Percentiles rank a stretch among this genome's conserved stretches.
Evolutionary conservation across 805 yeast genomes (phyloP).

Genomic region (Candida nitratophila): DNA sequence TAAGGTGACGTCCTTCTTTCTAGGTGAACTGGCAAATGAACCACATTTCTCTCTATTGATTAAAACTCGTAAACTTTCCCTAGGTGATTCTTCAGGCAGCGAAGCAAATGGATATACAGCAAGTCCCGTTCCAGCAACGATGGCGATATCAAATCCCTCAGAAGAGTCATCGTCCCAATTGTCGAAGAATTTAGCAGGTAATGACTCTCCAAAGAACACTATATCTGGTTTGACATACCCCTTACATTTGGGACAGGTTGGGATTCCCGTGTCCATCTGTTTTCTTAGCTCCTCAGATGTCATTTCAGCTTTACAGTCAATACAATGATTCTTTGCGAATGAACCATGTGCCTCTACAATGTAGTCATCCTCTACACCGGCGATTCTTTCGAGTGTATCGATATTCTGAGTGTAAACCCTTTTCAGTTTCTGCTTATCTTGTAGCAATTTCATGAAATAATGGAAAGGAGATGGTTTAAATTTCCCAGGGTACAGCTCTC

Average conservation of each 20-base stretch:
- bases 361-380: slow-evolving; percentile 59
- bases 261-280: slow-evolving; percentile 32
- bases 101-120: slow-evolving; percentile 89
- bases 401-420: slow-evolving; percentile 90
- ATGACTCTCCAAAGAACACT: slow-evolving; percentile 87
- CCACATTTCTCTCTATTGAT: slow-evolving; percentile 79
- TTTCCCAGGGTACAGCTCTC: slow-evolving; percentile 83
- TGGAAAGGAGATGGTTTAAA: slow-evolving; percentile 82
- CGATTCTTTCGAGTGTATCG: slow-evolving; percentile 82
- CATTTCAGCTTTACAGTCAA: slow-evolving; percentile 59
- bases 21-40: slow-evolving; percentile 44
- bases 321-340: slow-evolving; percentile 79
- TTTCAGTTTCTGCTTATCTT: slow-evolving; percentile 52
- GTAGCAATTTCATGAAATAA: slow-evolving; percentile 56
- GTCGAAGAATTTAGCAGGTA: slow-evolving; percentile 66
- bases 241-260: slow-evolving; percentile 54
- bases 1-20: slow-evolving; percentile 55
- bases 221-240: slow-evolving; percentile 90
- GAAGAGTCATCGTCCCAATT: slow-evolving; percentile 53
- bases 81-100: slow-evolving; percentile 59
- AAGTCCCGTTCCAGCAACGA: slow-evolving; percentile 90
- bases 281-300: slow-evolving; percentile 36
- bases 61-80: slow-evolving; percentile 47
- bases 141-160: slow-evolving; percentile 53
- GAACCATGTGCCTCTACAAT: slow-evolving; percentile 95